phyloP scores from a whole-genome alignment of 352 stramenopile species.

The Pythium scleroteichum region DNA sequence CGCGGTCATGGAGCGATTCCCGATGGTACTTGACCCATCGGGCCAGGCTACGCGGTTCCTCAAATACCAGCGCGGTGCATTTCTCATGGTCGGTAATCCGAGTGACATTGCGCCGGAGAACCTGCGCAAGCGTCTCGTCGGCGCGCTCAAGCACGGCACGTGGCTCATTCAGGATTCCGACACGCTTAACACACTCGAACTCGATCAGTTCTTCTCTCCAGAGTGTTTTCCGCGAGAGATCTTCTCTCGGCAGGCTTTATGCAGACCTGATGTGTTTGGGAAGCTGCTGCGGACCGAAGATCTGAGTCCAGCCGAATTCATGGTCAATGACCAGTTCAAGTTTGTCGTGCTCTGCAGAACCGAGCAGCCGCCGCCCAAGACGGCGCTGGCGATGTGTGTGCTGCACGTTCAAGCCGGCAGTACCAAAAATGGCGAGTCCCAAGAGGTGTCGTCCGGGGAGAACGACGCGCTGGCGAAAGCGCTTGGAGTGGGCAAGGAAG shows the following conservation, averaged over 20 bases:
- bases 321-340: conserved; percentile 87
- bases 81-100: conserved; percentile 79
- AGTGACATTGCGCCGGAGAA: conserved; percentile 65
- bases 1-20: conserved; percentile 79
- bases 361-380: conserved; percentile 45
- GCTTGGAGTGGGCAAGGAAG: conserved; percentile 58
- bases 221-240: conserved; percentile 74
- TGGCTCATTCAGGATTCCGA: conserved; percentile 84
- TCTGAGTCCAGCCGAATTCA: conserved; percentile 54
- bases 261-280: conserved; percentile 56
- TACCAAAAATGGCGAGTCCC: conserved; percentile 7
- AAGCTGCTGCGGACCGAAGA: conserved; percentile 46
- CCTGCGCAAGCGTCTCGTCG: conserved; percentile 74
- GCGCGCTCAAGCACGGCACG: conserved; percentile 65
- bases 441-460: conserved; percentile 5
- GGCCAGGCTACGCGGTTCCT: conserved; percentile 86
- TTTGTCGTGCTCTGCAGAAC: conserved; percentile 71
- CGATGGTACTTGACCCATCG: conserved; percentile 80
- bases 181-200: conserved; percentile 52
- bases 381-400: conserved; percentile 65
- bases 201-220: conserved; percentile 78
- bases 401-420: conserved; percentile 38
- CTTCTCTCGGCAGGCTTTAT: conserved; percentile 65
- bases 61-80: conserved; percentile 87
- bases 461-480: conserved; percentile 43